A percentile compares a stretch with the other conserved stretches of the same genome.
These are phyloP conservation scores for Phytophthora europaea DNA, from an alignment of 352 stramenopile genomes.

Conservation along the genomic window DNA sequence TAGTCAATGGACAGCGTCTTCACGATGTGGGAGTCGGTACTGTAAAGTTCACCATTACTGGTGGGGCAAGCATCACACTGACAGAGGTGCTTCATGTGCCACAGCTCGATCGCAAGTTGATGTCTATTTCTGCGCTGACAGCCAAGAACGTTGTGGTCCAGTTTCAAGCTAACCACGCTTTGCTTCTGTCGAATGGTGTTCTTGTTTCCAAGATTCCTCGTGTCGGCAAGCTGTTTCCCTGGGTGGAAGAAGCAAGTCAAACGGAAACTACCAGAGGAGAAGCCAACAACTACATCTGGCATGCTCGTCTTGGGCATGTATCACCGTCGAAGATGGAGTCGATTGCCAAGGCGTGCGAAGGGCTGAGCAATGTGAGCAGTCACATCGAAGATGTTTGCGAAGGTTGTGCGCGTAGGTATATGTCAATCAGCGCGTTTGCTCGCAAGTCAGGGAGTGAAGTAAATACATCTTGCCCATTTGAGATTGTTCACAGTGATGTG, in stretches of 20 bases:
- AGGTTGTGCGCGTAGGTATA: not conserved
- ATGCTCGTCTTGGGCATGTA: not conserved
- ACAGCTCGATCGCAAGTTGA: not conserved
- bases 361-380: not conserved
- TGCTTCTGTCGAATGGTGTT: not conserved
- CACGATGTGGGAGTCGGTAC: slow-evolving; percentile 11
- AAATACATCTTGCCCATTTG: slow-evolving; percentile 9
- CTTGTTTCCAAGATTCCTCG: not conserved
- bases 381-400: not conserved
- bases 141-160: not conserved
- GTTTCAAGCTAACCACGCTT: not conserved
- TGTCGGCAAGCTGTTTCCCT: not conserved
- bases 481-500: slow-evolving; percentile 29
- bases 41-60: slow-evolving; percentile 3
- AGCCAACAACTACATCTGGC: not conserved
- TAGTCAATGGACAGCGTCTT: slow-evolving; percentile 29
- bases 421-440: not conserved
- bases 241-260: not conserved
- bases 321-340: not conserved
- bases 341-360: not conserved
- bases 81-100: not conserved
- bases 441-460: not conserved
- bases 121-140: not conserved
- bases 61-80: not conserved
- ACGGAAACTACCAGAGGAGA: not conserved